Conservation (phyloP, 805 yeast species). For the Hanseniaspora vineae region DNA sequence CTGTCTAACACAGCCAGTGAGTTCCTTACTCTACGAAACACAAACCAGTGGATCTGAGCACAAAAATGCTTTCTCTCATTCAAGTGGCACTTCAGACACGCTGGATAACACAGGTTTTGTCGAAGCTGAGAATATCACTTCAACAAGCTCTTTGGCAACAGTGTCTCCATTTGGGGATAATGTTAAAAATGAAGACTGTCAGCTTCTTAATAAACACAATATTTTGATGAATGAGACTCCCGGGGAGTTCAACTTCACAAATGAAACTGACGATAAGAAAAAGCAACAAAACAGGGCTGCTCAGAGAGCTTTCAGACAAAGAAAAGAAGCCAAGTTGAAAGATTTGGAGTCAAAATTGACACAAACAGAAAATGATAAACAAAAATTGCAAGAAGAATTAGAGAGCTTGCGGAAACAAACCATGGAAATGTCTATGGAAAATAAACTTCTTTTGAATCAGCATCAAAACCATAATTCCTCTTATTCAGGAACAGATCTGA, state of each 20-base stretch:
- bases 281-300: constrained; percentile 80
- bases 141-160: neutral
- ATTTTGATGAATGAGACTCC: neutral
- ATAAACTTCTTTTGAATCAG: constrained; percentile 39
- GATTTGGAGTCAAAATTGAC: constrained; percentile 50
- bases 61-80: too few relatives aligned
- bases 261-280: constrained; percentile 33
- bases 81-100: neutral
- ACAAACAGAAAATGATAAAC: constrained; percentile 43
- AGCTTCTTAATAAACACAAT: neutral
- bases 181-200: neutral
- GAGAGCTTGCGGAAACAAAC: constrained; percentile 42
- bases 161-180: neutral
- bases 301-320: constrained; percentile 74
- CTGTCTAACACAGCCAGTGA: too few relatives aligned
- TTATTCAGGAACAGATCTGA: neutral
- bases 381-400: constrained; percentile 39
- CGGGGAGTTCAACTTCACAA: neutral
- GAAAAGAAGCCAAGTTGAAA: constrained; percentile 60
- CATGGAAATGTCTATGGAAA: constrained; percentile 46
- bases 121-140: neutral
- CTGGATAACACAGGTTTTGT: neutral
- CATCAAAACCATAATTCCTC: neutral
- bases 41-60: too few relatives aligned
- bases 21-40: too few relatives aligned